Evolutionary conservation across 805 yeast species (phyloP), one percentile per base, ranked within the genome.

Genomic region (Sungouiozyma intestinalis): DNA sequence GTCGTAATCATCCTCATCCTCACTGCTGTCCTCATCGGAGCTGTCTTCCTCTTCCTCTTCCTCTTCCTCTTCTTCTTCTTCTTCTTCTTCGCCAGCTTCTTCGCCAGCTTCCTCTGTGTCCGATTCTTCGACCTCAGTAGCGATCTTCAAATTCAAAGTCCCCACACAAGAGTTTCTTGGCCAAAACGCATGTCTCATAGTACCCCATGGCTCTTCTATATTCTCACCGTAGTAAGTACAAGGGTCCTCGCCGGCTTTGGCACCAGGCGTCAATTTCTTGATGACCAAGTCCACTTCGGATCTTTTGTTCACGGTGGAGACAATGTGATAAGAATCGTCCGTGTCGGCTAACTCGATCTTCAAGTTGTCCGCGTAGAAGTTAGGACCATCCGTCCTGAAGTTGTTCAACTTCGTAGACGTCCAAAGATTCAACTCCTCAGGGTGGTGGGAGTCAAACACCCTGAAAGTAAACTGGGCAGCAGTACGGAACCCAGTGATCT

Each of bases 161-260:
- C 98, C 98, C 16, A 55, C 58, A 37, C 77, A 81, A 16, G 64
- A 48, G 62, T 87, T 81, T 62, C 97, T 76, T 48, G 98, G 98
- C 97, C 97, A 92, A 66, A 92, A 92, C 6, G 78, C 67, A 59
- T 92, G 98, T 63, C 97, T 79, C 95, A 92, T 88, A 7, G 83
- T 72, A 14, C 98, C 98, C 98, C 98, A 92, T 29, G 97, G 97
- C 47, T 83, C 77, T 32, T 70, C 73, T 14, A 72, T 54, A 57
- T 88, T 86, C 35, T 85, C 85, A 49, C 98, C 98, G 60, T 87
- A 92, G 49, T 73, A 71, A 13, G 96, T 82, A 38, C 74, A 66
- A 49, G 97, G 97, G 58, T 88, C 85, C 40, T 74, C 72, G 55
- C 97, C 98, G 52, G 90, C 82, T 64, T 87, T 85, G 53, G 88